phyloP scores from a whole-genome alignment of 2,329 filamentous ascomycete genomes.

The Aspergillus novoparasiticus region DNA sequence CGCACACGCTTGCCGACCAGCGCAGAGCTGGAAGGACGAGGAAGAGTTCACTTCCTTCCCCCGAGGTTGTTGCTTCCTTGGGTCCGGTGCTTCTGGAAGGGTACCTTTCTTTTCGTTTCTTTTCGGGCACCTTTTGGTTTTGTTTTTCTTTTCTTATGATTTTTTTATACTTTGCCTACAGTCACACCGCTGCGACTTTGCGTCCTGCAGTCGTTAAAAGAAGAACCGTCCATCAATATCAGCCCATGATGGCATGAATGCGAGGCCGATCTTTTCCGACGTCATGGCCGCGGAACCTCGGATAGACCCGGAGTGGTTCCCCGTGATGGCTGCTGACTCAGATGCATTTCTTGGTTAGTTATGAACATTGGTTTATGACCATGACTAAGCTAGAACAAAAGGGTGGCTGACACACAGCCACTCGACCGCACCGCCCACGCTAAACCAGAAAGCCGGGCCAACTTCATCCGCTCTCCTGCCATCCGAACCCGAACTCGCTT shows the following conservation, averaged over 20 bases:
- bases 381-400: too few relatives aligned
- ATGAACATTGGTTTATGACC: too few relatives aligned
- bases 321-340: constrained; percentile 13
- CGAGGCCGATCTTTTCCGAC: neutral
- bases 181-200: too few relatives aligned
- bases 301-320: neutral
- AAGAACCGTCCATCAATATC: neutral
- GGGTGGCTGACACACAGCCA: constrained; percentile 1
- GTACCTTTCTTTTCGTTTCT: neutral
- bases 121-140: neutral
- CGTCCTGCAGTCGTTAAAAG: too few relatives aligned
- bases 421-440: neutral
- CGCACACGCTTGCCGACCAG: neutral
- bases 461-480: constrained; percentile 14
- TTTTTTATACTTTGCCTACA: too few relatives aligned
- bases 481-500: constrained; percentile 15
- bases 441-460: constrained; percentile 14
- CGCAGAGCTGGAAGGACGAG: constrained; percentile 17
- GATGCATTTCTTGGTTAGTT: too few relatives aligned
- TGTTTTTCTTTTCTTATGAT: neutral
- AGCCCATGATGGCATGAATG: constrained; percentile 2
- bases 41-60: constrained; percentile 14
- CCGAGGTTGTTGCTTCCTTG: constrained; percentile 24
- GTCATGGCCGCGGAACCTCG: neutral
- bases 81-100: neutral